Evolutionary conservation across 169 alveolate genomes (phyloP), one percentile per base, ranked within the genome.

Genomic region (Neospora caninum): DNA sequence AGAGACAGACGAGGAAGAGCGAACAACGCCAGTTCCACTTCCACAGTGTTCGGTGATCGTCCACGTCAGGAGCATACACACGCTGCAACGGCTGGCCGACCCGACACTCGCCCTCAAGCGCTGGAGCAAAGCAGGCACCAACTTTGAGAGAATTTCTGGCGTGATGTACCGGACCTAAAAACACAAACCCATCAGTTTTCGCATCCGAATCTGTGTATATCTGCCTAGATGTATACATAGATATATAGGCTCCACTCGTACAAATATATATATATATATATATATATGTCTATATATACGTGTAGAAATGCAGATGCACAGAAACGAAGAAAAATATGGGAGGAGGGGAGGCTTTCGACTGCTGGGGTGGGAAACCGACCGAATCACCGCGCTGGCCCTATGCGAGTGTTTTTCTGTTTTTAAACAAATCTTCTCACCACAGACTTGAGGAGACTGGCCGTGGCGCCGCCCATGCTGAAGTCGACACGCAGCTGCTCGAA

Each of bases 41-140:
- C 80, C 88, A 9, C 95, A 91, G 88, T 91, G 88, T 83, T 92
- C 95, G 54, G 70, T 91, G 69, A 93, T 69, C 84, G 80, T 31
- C 95, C 93, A 93, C 31, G 92, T 58, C n/a, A 93, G 82, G 42
- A 93, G 80, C 87, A 70, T 64, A 25, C 93, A 84, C n/a, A 87
- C 95, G 34, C 93, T 91, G 29, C 95, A 93, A 39, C 95, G 95
- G 49, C 95, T 93, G 67, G 95, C 69, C 64, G 89, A 91, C 0
- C 95, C 95, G 31, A 93, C 84, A 70, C 95, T 88, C 41, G 82
- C 84, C 45, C 95, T 93, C 53, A 93, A 80, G 64, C 84, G 84
- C 42, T 87, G 95, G 43, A 93, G 88, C 93, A 93, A n/a, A n/a
- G 93, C 89, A 10, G 78, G 95, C 38, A 93, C 86, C 42, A 93